These are phyloP conservation scores for Agaricus bisporus DNA, from an alignment of 768 basidiomycete species.

Conservation along the genomic window DNA sequence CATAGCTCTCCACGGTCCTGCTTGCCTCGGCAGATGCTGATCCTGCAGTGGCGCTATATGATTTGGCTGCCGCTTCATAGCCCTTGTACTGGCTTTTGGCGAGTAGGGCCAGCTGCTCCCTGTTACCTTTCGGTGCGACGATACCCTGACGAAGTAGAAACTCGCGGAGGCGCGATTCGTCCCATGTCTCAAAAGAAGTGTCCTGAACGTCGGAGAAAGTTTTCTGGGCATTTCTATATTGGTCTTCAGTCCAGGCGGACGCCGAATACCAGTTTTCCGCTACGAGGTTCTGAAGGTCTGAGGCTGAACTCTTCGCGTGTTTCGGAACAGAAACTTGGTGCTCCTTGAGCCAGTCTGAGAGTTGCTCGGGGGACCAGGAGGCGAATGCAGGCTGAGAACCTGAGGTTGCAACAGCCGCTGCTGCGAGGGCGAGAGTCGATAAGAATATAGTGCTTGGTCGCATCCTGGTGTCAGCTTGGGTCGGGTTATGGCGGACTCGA, in stretches of 20 bases:
- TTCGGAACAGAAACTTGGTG: constrained; percentile 54
- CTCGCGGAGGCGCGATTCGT: constrained; percentile 74
- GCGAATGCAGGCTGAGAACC: constrained; percentile 26
- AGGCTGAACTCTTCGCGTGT: constrained; percentile 28
- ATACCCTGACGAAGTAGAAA: constrained; percentile 86
- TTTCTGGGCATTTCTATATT: constrained; percentile 58
- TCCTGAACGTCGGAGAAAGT: constrained; percentile 55
- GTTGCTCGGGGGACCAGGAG: constrained; percentile 59
- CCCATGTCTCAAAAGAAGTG: constrained; percentile 71
- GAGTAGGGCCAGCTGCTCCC: constrained; percentile 73
- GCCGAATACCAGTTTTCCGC: constrained; percentile 54
- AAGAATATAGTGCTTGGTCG: neutral
- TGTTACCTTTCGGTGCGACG: constrained; percentile 71
- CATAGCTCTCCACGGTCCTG: constrained; percentile 33
- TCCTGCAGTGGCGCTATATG: constrained; percentile 42
- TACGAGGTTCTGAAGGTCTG: constrained; percentile 42
- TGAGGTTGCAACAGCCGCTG: constrained; percentile 29
- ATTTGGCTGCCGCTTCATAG: constrained; percentile 55
- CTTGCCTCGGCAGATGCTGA: constrained; percentile 37
- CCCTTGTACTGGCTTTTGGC: constrained; percentile 66
- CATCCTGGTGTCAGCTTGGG: neutral
- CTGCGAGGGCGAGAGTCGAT: constrained; percentile 25
- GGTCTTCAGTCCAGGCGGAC: constrained; percentile 54
- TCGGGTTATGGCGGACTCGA: neutral
- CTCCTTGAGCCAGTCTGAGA: constrained; percentile 63